phyloP scores from a whole-genome alignment of 2,329 filamentous ascomycete species.

The Hymenoscyphus salicellus region DNA sequence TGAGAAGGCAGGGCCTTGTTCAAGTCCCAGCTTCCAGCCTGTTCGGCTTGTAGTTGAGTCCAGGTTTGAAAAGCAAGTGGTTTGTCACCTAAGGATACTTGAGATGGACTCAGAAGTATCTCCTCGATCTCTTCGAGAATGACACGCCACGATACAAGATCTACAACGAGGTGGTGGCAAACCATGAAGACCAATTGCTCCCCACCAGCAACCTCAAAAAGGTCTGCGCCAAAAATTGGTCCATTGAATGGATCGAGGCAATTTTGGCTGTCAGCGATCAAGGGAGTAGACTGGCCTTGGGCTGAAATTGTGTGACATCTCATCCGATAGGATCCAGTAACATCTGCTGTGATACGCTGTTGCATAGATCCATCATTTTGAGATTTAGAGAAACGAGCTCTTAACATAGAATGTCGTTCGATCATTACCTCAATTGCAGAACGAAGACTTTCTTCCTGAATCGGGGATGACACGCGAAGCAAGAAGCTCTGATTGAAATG shows the following conservation, averaged over 20 bases:
- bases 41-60: constrained; percentile 35
- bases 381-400: constrained; percentile 37
- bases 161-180: constrained; percentile 34
- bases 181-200: constrained; percentile 38
- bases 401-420: constrained; percentile 40
- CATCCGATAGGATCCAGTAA: constrained; percentile 12
- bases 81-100: neutral
- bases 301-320: neutral
- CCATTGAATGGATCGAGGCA: constrained; percentile 28
- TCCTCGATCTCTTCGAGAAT: constrained; percentile 40
- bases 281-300: constrained; percentile 2
- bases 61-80: constrained; percentile 34
- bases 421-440: constrained; percentile 36
- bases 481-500: constrained; percentile 33
- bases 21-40: constrained; percentile 32
- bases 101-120: constrained; percentile 5
- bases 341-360: constrained; percentile 35
- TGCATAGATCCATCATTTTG: constrained; percentile 31
- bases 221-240: constrained; percentile 26
- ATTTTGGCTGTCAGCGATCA: constrained; percentile 31
- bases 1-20: constrained; percentile 32
- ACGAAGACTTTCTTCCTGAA: constrained; percentile 3
- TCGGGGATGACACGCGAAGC: constrained; percentile 13
- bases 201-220: constrained; percentile 20
- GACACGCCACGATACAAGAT: constrained; percentile 40